Conservation (phyloP, 2,329 filamentous ascomycete species). For the Chlorencoelia australis region DNA sequence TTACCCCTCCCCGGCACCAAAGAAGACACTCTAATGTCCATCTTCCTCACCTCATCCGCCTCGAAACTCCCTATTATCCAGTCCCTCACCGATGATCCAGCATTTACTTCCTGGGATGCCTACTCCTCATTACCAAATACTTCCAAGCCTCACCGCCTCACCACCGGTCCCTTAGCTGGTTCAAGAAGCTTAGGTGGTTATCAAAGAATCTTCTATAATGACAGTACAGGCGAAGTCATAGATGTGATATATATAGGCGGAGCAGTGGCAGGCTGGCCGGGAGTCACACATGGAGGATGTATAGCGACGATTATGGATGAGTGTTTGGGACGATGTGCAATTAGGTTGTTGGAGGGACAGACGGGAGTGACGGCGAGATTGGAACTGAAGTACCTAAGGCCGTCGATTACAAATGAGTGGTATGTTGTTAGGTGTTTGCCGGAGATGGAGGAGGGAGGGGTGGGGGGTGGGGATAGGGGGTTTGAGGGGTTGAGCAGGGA, state of each 20-base stretch:
- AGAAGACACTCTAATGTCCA: constrained; percentile 33
- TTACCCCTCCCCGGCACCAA: constrained; percentile 31
- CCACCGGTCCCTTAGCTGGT: constrained; percentile 34
- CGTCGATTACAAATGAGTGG: constrained; percentile 48
- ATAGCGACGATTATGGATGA: constrained; percentile 62
- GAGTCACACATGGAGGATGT: constrained; percentile 60
- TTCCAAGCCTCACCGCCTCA: constrained; percentile 27
- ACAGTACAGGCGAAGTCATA: constrained; percentile 44
- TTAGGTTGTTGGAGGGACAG: constrained; percentile 36
- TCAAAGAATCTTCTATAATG: constrained; percentile 57
- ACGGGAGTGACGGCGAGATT: constrained; percentile 48
- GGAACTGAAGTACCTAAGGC: constrained; percentile 51
- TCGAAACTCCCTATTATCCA: constrained; percentile 38
- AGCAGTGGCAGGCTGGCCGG: constrained; percentile 59
- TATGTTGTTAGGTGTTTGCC: constrained; percentile 49
- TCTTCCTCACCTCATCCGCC: constrained; percentile 33
- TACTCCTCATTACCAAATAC: constrained; percentile 25
- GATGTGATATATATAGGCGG: constrained; percentile 59
- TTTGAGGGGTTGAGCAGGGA: constrained; percentile 39
- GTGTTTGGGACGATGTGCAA: constrained; percentile 52
- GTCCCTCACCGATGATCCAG: constrained; percentile 34
- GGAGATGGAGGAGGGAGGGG: constrained; percentile 26
- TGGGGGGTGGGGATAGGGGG: constrained; percentile 29
- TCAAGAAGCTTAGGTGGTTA: constrained; percentile 35
- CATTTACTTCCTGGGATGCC: constrained; percentile 33